These are phyloP conservation scores for Mucor circinelloides DNA, from an alignment of 371 early-diverging fungal species.

Conservation along the genomic window DNA sequence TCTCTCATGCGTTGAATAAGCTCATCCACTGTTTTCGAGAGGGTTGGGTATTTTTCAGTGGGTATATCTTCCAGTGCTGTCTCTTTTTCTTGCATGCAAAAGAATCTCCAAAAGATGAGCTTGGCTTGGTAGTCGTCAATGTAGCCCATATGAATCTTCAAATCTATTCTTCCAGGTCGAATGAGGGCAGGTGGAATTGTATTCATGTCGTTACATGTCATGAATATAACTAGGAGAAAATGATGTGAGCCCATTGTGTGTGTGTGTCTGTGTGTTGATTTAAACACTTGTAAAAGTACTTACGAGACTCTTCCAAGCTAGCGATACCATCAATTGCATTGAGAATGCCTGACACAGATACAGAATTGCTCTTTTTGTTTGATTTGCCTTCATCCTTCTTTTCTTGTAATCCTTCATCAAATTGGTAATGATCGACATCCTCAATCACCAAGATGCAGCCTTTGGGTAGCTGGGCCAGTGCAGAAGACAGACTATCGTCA, in stretches of 20 bases:
- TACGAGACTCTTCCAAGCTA: slow-evolving; percentile 53
- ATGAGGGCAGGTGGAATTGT: slow-evolving; percentile 92
- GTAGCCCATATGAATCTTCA: slow-evolving; percentile 80
- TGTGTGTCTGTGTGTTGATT: too few species aligned
- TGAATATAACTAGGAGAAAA: slow-evolving; percentile 66
- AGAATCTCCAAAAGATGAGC: slow-evolving; percentile 56
- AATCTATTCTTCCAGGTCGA: slow-evolving; percentile 95
- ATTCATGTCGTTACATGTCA: slow-evolving; percentile 97
- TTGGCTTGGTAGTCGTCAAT: slow-evolving; percentile 71
- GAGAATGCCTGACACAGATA: slow-evolving; percentile 49
- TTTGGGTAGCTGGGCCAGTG: slow-evolving; percentile 83
- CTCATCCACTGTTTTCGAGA: not conserved
- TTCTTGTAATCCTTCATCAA: slow-evolving; percentile 36
- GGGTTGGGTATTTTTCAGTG: slow-evolving; percentile 11
- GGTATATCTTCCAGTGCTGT: slow-evolving; percentile 6
- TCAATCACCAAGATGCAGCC: slow-evolving; percentile 92
- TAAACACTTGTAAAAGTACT: slow-evolving; percentile 1
- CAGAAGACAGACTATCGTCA: slow-evolving; percentile 82
- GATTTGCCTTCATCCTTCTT: slow-evolving; percentile 6
- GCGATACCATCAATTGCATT: slow-evolving; percentile 87
- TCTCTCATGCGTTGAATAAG: slow-evolving; percentile 11
- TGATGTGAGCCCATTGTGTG: too few species aligned
- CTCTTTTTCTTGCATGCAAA: slow-evolving; percentile 18
- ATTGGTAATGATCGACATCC: slow-evolving; percentile 81
- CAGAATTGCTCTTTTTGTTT: not conserved